These are phyloP conservation scores for Tolypocladium inflatum DNA, from an alignment of 2,329 filamentous ascomycete species.

Conservation along the genomic window DNA sequence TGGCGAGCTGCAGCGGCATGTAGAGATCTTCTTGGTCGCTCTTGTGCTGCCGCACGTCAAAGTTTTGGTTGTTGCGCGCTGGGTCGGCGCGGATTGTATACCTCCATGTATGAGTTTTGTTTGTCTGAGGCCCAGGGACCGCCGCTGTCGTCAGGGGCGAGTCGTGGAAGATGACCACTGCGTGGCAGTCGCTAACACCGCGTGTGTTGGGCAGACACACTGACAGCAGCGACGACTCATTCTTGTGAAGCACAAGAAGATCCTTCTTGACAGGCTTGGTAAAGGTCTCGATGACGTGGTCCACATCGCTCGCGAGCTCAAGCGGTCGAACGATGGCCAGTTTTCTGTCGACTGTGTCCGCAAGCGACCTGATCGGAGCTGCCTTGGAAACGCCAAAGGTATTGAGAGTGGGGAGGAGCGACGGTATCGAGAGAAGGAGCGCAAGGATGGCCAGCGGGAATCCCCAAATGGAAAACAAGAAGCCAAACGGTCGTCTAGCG, in stretches of 20 bases:
- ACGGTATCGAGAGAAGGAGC: slow-evolving; percentile 16
- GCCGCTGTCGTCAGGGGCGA: slow-evolving; percentile 13
- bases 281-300: slow-evolving; percentile 13
- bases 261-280: slow-evolving; percentile 9
- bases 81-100: slow-evolving; percentile 18
- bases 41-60: slow-evolving; percentile 32
- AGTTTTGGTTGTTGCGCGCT: slow-evolving; percentile 28
- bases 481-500: slow-evolving; percentile 11
- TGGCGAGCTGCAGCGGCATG: slow-evolving; percentile 21
- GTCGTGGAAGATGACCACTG: slow-evolving; percentile 17
- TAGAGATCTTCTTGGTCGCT: slow-evolving; percentile 13
- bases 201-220: slow-evolving; percentile 15
- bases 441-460: slow-evolving; percentile 19
- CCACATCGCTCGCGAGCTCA: slow-evolving; percentile 13
- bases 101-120: slow-evolving; percentile 13
- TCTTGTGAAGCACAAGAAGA: slow-evolving; percentile 7
- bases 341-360: slow-evolving; percentile 10
- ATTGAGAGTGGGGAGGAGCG: slow-evolving; percentile 9
- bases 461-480: slow-evolving; percentile 13
- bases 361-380: slow-evolving; percentile 10
- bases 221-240: slow-evolving; percentile 7
- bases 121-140: too few species aligned
- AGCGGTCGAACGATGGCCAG: slow-evolving; percentile 15
- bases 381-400: slow-evolving; percentile 9
- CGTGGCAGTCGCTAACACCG: slow-evolving; percentile 18